Conservation (phyloP, 805 yeast species). For the Barnettozyma siamensis region DNA sequence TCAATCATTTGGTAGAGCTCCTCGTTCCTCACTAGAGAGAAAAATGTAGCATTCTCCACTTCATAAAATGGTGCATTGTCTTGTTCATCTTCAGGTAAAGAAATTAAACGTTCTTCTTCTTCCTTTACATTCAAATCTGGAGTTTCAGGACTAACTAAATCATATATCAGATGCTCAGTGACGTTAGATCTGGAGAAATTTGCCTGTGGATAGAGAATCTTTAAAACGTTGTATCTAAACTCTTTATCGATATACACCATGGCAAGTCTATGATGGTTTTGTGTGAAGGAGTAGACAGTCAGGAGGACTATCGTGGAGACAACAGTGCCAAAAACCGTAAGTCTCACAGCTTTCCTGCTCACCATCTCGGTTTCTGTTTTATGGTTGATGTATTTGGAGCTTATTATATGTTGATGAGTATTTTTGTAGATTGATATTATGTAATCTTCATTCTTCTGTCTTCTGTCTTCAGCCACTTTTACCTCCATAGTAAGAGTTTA, state of each 20-base stretch:
- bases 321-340: neutral
- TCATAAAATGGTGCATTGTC: neutral
- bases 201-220: slow-evolving; percentile 21
- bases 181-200: slow-evolving; percentile 19
- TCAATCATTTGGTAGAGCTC: slow-evolving; percentile 54
- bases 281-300: slow-evolving; percentile 8
- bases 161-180: slow-evolving; percentile 15
- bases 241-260: slow-evolving; percentile 17
- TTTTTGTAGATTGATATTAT: too few species aligned
- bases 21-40: slow-evolving; percentile 63
- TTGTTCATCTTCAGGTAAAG: too few species aligned
- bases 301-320: neutral
- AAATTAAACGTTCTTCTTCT: too few species aligned
- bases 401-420: too few species aligned
- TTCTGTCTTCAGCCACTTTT: too few species aligned
- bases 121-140: too few species aligned
- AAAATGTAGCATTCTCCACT: slow-evolving; percentile 57
- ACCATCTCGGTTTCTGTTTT: too few species aligned
- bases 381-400: too few species aligned
- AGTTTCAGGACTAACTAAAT: too few species aligned
- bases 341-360: neutral
- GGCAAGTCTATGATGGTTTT: slow-evolving; percentile 19
- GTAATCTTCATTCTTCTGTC: too few species aligned
- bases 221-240: slow-evolving; percentile 17
- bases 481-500: too few species aligned